A percentile compares a stretch with the other conserved stretches of the same genome.
Conservation (phyloP, 257 asterid genomes). For the Nicotiana obtusifolia region DNA sequence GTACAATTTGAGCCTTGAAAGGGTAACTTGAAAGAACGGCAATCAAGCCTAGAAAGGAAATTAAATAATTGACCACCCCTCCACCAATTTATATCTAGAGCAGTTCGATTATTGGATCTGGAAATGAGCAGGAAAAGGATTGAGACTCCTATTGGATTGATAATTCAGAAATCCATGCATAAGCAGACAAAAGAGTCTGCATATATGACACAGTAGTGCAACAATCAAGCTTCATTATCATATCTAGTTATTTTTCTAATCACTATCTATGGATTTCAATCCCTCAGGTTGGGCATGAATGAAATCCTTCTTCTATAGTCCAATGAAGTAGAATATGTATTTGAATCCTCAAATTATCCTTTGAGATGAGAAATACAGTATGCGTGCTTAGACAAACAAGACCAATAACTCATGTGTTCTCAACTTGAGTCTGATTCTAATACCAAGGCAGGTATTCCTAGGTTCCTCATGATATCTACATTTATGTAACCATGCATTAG, state of each 20-base stretch:
- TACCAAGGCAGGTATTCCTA: background rate
- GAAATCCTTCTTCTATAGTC: background rate
- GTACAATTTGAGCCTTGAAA: background rate
- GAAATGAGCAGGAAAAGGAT: background rate
- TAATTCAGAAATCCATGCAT: background rate
- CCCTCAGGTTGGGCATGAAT: background rate
- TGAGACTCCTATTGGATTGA: background rate
- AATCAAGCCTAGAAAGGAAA: background rate
- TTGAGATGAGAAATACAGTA: background rate
- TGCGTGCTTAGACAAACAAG: background rate
- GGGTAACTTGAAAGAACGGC: background rate
- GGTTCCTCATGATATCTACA: background rate
- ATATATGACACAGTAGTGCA: background rate
- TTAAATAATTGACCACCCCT: background rate
- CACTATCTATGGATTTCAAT: background rate
- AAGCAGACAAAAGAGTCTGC: background rate
- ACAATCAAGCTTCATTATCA: background rate
- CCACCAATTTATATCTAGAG: background rate
- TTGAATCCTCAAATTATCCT: background rate
- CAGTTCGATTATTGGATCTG: background rate
- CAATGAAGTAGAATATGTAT: background rate
- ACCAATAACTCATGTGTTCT: background rate
- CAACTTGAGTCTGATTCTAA: background rate
- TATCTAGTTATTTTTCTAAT: background rate
- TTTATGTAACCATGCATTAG: background rate